These are phyloP conservation scores for Fusarium sp. DNA, from an alignment of 2,329 filamentous ascomycete genomes.

Conservation along the genomic window DNA sequence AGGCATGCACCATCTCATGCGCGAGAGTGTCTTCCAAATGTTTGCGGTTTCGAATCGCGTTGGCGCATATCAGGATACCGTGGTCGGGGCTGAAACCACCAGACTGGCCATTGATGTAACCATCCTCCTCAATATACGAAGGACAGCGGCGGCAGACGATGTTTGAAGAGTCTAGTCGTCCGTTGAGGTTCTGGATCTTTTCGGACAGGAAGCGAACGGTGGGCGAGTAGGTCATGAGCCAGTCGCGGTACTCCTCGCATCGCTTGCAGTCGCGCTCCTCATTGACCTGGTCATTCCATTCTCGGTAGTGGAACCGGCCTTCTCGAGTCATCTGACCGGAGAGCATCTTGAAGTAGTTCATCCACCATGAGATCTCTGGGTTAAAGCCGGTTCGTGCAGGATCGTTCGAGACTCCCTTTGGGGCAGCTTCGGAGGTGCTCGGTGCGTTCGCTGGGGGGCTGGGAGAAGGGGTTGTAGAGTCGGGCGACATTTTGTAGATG, in stretches of 20 bases:
- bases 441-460: conserved; percentile 33
- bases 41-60: conserved; percentile 81
- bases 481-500: conserved; percentile 36
- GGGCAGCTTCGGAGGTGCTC: conserved; percentile 24
- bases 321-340: conserved; percentile 76
- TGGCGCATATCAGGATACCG: conserved; percentile 92
- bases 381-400: conserved; percentile 72
- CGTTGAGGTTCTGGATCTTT: conserved; percentile 82
- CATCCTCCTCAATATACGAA: conserved; percentile 64
- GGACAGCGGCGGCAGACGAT: conserved; percentile 86
- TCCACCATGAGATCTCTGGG: conserved; percentile 72
- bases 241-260: conserved; percentile 86
- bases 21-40: conserved; percentile 94
- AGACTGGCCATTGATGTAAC: conserved; percentile 70
- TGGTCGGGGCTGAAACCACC: conserved; percentile 89
- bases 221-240: conserved; percentile 85
- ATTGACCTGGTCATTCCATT: conserved; percentile 77
- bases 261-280: conserved; percentile 81
- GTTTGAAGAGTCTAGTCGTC: conserved; percentile 76
- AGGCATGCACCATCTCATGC: conserved; percentile 98
- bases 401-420: conserved; percentile 64
- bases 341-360: conserved; percentile 87
- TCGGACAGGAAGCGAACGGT: conserved; percentile 87
- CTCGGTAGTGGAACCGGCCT: conserved; percentile 80
- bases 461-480: conserved; percentile 21